Conservation (phyloP, 1,139 yeast genomes). For the Blastobotrys indianensis region DNA sequence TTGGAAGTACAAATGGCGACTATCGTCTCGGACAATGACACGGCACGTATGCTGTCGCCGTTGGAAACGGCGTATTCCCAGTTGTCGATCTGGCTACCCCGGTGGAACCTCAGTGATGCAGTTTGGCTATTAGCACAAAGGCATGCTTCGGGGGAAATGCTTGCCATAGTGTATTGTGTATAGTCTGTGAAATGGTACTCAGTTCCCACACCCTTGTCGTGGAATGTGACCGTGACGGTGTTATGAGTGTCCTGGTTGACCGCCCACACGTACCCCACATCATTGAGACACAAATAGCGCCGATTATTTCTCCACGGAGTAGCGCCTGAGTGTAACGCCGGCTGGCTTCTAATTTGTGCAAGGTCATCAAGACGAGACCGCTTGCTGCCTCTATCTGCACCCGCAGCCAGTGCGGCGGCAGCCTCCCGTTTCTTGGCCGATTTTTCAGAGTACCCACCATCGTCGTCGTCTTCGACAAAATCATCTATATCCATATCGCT, state of each 20-base stretch:
- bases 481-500: slow-evolving; percentile 26
- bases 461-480: slow-evolving; percentile 54
- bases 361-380: not conserved
- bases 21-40: slow-evolving; percentile 46
- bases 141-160: slow-evolving; percentile 61
- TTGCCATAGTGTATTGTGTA: slow-evolving; percentile 65
- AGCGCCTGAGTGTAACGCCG: slow-evolving; percentile 65
- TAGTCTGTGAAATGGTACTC: slow-evolving; percentile 85
- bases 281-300: slow-evolving; percentile 75
- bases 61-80: slow-evolving; percentile 39
- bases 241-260: slow-evolving; percentile 58
- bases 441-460: slow-evolving; percentile 40
- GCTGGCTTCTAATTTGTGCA: not conserved
- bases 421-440: not conserved
- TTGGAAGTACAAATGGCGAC: slow-evolving; percentile 50
- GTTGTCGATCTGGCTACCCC: slow-evolving; percentile 28
- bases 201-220: slow-evolving; percentile 69
- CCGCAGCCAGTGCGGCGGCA: too few relatives aligned
- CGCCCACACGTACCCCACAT: slow-evolving; percentile 77
- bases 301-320: slow-evolving; percentile 75
- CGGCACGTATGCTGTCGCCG: slow-evolving; percentile 45
- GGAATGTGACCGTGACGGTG: slow-evolving; percentile 78
- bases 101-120: slow-evolving; percentile 32
- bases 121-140: slow-evolving; percentile 45
- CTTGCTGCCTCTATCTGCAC: not conserved